Evolutionary conservation across 768 basidiomycete species (phyloP).

Genomic region (Gautieria morchelliformis): DNA sequence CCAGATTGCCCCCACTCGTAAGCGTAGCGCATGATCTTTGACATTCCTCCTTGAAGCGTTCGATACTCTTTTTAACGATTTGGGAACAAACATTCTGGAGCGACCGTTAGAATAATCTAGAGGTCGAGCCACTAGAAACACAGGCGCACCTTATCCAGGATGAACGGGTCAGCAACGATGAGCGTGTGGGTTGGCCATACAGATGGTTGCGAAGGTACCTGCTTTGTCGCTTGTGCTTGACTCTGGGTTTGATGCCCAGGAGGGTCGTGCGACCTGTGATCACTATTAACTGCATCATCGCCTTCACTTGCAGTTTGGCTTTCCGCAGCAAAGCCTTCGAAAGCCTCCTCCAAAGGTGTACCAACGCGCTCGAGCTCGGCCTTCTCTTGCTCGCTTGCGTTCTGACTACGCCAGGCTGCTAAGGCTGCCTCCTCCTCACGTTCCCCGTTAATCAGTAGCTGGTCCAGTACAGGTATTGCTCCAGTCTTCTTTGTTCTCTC

Average conservation of each 20-base stretch:
- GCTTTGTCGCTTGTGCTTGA: neutral
- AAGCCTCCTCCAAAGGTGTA: no score
- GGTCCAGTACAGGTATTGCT: neutral
- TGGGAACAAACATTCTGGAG: conserved; percentile 16
- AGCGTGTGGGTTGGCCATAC: conserved; percentile 8
- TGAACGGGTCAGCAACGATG: conserved; percentile 33
- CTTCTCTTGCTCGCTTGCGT: neutral
- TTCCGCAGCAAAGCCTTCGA: neutral
- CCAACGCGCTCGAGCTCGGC: no score
- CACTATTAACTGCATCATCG: neutral
- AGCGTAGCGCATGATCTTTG: neutral
- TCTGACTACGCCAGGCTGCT: neutral
- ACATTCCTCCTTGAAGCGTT: conserved; percentile 5
- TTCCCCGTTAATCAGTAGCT: neutral
- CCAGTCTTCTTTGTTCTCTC: neutral
- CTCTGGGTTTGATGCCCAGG: neutral
- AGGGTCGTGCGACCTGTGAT: no score
- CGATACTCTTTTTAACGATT: neutral
- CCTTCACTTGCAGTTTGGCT: neutral
- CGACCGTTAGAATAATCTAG: neutral
- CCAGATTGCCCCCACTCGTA: neutral
- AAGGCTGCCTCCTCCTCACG: neutral
- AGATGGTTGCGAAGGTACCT: conserved; percentile 8
- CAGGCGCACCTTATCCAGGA: conserved; percentile 25
- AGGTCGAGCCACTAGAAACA: neutral